Conservation (phyloP, 2,329 filamentous ascomycete genomes). For the Diaporthe velutina region DNA sequence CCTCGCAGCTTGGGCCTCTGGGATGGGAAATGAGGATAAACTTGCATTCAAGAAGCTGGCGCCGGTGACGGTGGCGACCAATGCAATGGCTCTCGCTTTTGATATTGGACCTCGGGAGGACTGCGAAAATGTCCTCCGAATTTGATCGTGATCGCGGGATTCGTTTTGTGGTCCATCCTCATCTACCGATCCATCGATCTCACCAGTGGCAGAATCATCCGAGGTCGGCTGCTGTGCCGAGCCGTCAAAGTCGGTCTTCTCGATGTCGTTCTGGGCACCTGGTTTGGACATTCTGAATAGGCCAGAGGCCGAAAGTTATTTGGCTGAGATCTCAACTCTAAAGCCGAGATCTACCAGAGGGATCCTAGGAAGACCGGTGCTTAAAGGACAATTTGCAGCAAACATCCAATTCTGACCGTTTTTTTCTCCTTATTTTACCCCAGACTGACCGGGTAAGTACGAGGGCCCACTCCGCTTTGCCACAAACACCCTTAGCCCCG, state of each 20-base stretch:
- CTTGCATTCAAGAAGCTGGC: constrained; percentile 68
- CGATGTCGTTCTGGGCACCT: not conserved
- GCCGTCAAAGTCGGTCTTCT: not conserved
- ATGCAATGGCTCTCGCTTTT: constrained; percentile 64
- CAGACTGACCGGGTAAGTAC: not conserved
- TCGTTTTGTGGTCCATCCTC: not conserved
- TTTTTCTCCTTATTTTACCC: constrained; percentile 1
- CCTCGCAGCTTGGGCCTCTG: no score
- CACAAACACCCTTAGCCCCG: constrained; percentile 3
- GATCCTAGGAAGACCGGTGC: not conserved
- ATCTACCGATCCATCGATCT: constrained; percentile 10
- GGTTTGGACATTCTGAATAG: not conserved
- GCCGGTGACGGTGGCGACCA: constrained; percentile 67
- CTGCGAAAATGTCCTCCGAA: constrained; percentile 11
- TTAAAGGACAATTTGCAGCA: not conserved
- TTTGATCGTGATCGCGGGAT: not conserved
- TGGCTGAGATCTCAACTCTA: not conserved
- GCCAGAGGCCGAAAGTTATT: not conserved
- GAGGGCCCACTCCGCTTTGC: not conserved
- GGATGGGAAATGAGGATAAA: not conserved
- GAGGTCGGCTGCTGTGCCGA: constrained; percentile 21
- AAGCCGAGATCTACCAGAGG: not conserved
- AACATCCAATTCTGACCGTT: not conserved
- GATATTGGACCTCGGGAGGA: constrained; percentile 51
- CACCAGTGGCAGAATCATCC: constrained; percentile 25